Base-by-base conservation (phyloP, 345 rosid species). In the Hibiscus syriacus region DNA sequence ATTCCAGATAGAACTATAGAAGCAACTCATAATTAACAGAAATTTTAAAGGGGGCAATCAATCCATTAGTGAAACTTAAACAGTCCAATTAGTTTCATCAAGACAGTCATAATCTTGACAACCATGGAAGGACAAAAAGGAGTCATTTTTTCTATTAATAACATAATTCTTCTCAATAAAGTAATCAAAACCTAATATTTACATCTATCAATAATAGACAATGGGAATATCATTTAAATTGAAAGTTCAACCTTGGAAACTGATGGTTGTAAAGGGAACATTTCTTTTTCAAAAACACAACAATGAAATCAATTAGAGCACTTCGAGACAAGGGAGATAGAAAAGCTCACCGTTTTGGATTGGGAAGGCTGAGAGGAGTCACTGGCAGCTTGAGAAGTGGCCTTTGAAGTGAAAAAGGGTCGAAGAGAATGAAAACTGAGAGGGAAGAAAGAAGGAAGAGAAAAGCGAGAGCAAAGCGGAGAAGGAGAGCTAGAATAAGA, bases 261-360 rank as follows among this genome's bases (percentile, higher is more conserved):
- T 43, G 29, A 43, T 12, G 38, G 16, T 63, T 29, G 20, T 54
- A 13, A 5, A 63, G 17, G 12, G 36, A 23, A 22, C 9, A 3
- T 5, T 20, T 7, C 7, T 2, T 25, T 63, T 39, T 13, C 6
- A 25, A 20, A 63, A 43, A 63, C 38, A 53, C 54, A 36, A 32
- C 19, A 32, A 19, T 50, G 19, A 30, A 30, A 48, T 19, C 14
- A 50, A 32, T 13, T 54, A 10, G 53, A n/a, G 22, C 3, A 64
- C 5, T 45, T 41, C 14, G 2, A 27, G 5, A 62, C 0, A 27
- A n/a, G 59, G 32, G 26, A 56, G 56, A 41, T 8, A 11, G 63
- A 14, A 68, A 60, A 1, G 32, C 69, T 38, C 57, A 81, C 96
- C 82, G 92, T 89, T 68, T 85, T 82, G 30, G 72, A 4, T 54